Evolutionary conservation across 768 basidiomycete genomes (phyloP), one percentile per base, ranked within the genome.

Genomic region (Lyophyllum semitale): DNA sequence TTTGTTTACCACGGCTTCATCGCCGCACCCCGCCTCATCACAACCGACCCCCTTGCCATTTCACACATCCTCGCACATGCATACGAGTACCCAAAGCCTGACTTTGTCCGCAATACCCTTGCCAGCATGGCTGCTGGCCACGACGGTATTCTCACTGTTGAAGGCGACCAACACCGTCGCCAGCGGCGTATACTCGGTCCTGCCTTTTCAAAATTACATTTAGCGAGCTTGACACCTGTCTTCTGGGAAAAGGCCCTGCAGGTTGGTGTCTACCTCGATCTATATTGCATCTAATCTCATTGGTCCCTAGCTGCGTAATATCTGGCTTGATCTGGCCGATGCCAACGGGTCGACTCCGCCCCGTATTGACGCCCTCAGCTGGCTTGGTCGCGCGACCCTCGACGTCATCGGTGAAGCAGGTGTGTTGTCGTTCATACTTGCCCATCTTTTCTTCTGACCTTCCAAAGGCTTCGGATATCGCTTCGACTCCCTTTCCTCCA

Each of bases 391-490:
- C 25, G 78, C 84, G 4, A 87, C 85, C 2, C 71, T 89, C 15
- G 88, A 89, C 56, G 79, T 85, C 49, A 87, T 91, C 45, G 86
- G 86, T 8, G 69, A 84, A 41, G 83, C 90, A 6, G 85, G 85
- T 77, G 59, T 40, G 67, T 55, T 35, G 30, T 37, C 8, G 22
- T 51, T 30, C 18, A 33, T 3, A 17, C 51, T 8, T 48, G 30
- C 25, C 41, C 8, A 6, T 26, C 12, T n/a, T n/a, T 27, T 9
- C 47, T 25, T 55, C 52, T 46, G 50, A 12, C 51, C 27, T 27
- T 27, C 4, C 44, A 13, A 53, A 83, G 80, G 83, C 2, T 89
- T 87, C 62, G 82, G 80, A 33, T 88, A 88, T 66, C 62, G 71
- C 22, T 85, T 88, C 70, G 70, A 82, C 50, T 73, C 85, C 8